These are phyloP conservation scores for Mycena haematopus DNA, from an alignment of 768 basidiomycete genomes.

Conservation along the genomic window DNA sequence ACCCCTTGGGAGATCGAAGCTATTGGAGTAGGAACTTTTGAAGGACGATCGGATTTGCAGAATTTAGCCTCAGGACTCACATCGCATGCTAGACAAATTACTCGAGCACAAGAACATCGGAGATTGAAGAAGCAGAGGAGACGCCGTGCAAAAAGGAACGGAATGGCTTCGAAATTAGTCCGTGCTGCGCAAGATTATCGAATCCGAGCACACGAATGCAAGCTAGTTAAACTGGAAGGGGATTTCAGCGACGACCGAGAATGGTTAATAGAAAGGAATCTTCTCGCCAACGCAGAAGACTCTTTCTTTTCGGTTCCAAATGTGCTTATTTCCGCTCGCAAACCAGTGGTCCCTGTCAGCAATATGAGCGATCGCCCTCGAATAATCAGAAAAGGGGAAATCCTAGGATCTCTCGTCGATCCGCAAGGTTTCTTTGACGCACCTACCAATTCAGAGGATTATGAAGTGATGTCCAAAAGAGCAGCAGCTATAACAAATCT, in stretches of 20 bases:
- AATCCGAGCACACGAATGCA: neutral
- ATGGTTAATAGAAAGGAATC: neutral
- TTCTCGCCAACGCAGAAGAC: neutral
- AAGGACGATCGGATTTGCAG: too few species aligned
- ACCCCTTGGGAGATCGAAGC: too few species aligned
- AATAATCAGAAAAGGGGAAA: neutral
- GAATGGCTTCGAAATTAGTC: too few species aligned
- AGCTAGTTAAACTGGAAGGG: neutral
- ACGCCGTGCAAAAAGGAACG: too few species aligned
- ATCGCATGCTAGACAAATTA: too few species aligned
- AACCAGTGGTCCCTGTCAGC: neutral
- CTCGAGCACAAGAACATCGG: too few species aligned
- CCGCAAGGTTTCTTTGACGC: neutral
- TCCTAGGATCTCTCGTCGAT: neutral
- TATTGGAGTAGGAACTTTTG: too few species aligned
- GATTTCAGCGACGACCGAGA: neutral
- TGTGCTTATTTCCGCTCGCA: neutral
- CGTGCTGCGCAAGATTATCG: neutral
- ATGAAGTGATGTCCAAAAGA: neutral
- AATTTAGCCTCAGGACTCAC: too few species aligned
- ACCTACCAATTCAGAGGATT: neutral
- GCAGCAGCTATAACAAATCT: too few species aligned
- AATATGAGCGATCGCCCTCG: neutral
- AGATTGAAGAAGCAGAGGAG: too few species aligned
- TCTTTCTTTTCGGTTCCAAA: neutral